Conservation (phyloP, 2,329 filamentous ascomycete genomes). For the Penicillium sp. region DNA sequence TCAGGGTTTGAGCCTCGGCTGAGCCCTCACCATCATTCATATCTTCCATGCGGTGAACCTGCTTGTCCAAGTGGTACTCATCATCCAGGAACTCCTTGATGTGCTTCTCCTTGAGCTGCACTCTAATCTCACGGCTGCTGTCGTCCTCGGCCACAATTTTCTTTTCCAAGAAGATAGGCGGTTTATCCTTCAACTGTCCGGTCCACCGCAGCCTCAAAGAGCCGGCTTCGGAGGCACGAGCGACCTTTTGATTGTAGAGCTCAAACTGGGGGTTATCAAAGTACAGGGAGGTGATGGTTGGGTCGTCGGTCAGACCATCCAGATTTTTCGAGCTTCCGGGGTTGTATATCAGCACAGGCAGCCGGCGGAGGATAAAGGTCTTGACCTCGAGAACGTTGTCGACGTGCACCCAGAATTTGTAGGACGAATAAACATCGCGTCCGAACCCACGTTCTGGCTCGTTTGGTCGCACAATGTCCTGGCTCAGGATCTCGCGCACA, state of each 20-base stretch:
- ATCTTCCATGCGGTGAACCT: constrained; percentile 78
- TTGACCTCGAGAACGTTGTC: constrained; percentile 98
- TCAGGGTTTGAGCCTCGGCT: constrained; percentile 69
- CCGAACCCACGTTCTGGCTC: constrained; percentile 53
- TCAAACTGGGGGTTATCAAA: constrained; percentile 88
- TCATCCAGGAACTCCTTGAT: constrained; percentile 83
- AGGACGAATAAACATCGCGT: constrained; percentile 74
- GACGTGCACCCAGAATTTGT: constrained; percentile 96
- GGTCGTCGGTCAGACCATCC: constrained; percentile 76
- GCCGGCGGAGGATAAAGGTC: constrained; percentile 86
- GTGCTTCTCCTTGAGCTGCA: constrained; percentile 93
- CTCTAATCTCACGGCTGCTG: constrained; percentile 75
- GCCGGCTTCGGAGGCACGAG: constrained; percentile 71
- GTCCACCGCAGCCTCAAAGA: constrained; percentile 92
- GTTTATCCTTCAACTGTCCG: constrained; percentile 75
- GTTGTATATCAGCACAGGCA: constrained; percentile 92
- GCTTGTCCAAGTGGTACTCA: constrained; percentile 91
- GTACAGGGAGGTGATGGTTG: constrained; percentile 92
- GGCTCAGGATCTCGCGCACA: constrained; percentile 73
- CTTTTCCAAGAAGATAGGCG: constrained; percentile 84
- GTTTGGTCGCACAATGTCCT: constrained; percentile 55
- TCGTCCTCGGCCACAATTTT: constrained; percentile 81
- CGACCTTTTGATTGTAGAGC: constrained; percentile 84
- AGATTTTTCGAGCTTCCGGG: constrained; percentile 79
- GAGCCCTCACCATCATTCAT: constrained; percentile 66